Conservation (phyloP, 345 rosid species). For the Kandelia obovata region DNA sequence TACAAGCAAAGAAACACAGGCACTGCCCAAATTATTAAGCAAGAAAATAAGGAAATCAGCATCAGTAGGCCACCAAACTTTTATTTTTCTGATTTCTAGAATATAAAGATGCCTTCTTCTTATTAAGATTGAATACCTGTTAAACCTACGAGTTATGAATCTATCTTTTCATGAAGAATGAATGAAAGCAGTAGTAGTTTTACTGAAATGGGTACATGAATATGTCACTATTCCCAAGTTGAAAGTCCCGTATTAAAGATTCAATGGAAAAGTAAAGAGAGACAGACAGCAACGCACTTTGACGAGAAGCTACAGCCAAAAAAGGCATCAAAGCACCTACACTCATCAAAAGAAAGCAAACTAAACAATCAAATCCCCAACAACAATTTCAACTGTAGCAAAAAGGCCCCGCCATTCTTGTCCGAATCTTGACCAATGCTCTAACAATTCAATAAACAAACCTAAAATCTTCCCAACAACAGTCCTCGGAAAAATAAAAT, state of each 20-base stretch:
- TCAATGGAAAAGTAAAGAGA: not conserved
- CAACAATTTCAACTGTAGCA: constrained; percentile 10
- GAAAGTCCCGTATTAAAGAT: constrained; percentile 5
- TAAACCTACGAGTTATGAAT: not conserved
- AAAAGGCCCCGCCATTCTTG: constrained; percentile 24
- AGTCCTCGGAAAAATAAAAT: not conserved
- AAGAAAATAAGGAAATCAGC: not conserved
- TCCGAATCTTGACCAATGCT: constrained; percentile 43
- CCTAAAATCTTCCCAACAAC: no score
- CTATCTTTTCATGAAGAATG: not conserved
- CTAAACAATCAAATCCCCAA: constrained; percentile 10
- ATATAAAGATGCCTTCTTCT: not conserved
- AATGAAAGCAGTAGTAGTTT: not conserved
- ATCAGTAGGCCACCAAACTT: constrained; percentile 6
- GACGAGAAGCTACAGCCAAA: constrained; percentile 15
- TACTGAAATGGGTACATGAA: not conserved
- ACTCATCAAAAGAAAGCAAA: constrained; percentile 16
- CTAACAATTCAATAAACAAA: constrained; percentile 10
- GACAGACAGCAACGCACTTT: constrained; percentile 9
- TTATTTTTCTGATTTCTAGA: not conserved
- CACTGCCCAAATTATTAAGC: not conserved
- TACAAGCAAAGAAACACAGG: constrained; percentile 2
- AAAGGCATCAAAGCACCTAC: constrained; percentile 20
- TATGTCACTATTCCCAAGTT: not conserved
- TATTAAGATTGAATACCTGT: not conserved